These are phyloP conservation scores for Lactuca sativa DNA, from an alignment of 129 eudicot species.

Conservation along the genomic window DNA sequence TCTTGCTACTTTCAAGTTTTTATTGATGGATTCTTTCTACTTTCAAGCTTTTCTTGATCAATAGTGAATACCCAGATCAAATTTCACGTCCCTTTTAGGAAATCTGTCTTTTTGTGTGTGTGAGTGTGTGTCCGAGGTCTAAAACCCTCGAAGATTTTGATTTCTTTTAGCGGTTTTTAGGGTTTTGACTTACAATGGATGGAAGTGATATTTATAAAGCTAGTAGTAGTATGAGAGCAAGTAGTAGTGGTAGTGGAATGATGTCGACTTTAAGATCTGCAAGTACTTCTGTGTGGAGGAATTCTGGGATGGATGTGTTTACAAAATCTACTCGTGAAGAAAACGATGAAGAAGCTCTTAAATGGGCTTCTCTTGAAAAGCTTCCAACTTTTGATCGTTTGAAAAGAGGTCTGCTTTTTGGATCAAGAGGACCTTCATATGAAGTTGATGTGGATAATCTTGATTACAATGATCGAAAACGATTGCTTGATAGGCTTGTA, in stretches of 20 bases:
- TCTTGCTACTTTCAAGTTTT: neutral
- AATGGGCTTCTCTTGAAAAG: conserved; percentile 81
- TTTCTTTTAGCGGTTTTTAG: neutral
- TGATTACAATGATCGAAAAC: conserved; percentile 45
- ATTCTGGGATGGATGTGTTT: conserved; percentile 44
- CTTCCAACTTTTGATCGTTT: conserved; percentile 72
- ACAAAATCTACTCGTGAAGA: conserved; percentile 52
- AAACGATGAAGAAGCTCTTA: conserved; percentile 78
- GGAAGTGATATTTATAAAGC: conserved; percentile 25
- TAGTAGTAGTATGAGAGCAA: conserved; percentile 16
- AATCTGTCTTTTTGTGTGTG: neutral
- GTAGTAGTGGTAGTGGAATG: conserved; percentile 15
- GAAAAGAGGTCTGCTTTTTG: conserved; percentile 55
- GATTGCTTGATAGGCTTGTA: conserved; percentile 54
- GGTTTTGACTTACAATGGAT: conserved; percentile 24
- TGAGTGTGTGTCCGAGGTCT: neutral
- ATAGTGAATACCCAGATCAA: conserved; percentile 3
- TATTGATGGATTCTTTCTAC: neutral
- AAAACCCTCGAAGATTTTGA: conserved; percentile 8
- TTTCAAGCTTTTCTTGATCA: conserved; percentile 4
- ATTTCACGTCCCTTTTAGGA: neutral
- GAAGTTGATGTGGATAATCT: conserved; percentile 61
- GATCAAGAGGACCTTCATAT: conserved; percentile 42
- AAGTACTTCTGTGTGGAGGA: conserved; percentile 50
- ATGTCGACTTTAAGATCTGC: conserved; percentile 47